Evolutionary conservation across 2,329 filamentous ascomycete genomes (phyloP), one percentile per base, ranked within the genome.

Genomic region (Microdochium bolleyi): DNA sequence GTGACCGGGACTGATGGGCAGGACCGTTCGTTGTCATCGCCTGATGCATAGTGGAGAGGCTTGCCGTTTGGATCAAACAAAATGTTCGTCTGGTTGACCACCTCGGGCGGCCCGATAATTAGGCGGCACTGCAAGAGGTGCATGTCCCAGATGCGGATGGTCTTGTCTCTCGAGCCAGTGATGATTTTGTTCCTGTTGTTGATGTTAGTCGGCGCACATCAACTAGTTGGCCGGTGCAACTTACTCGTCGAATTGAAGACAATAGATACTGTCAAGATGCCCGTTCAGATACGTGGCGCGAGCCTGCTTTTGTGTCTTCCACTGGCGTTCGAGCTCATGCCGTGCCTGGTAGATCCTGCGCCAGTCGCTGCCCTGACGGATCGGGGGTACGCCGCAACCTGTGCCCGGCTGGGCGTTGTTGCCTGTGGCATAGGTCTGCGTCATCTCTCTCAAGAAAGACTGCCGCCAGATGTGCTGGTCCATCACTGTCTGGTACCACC

Each of bases 251-350:
- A 97, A 99, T 66, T 99, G 94, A 53, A 95, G 82, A 69, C 94
- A 99, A 72, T 99, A 99, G 53, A 99, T 95, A 59, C 91, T 96
- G 68, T 99, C 94, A 24, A 85, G 85, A 67, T 99, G 94, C 2
- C 94, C 94, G 62, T 94, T 90, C 22, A 99, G 79, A 68, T 96
- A 97, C 53, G 95, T 84, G 0, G 90, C 86, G 48, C 83, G 85
- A 9, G 91, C 89, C 41, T 60, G 55, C 58, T 85, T 84, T 53
- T 88, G 87, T 50, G 84, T 75, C 61, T 82, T 85, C 94, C 94
- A 99, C 57, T 88, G 83, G 58, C 78, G 75, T 60, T 90, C 86
- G 56, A 99, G 78, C 56, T 87, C 80, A 55, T 85, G 80, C 60
- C 89, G 86, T 48, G 88, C 86, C 60, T 83, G 77, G 68, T 92